These are phyloP conservation scores for Rutidosis leptorrhynchoides DNA, from an alignment of 129 eudicot species.

Conservation along the genomic window DNA sequence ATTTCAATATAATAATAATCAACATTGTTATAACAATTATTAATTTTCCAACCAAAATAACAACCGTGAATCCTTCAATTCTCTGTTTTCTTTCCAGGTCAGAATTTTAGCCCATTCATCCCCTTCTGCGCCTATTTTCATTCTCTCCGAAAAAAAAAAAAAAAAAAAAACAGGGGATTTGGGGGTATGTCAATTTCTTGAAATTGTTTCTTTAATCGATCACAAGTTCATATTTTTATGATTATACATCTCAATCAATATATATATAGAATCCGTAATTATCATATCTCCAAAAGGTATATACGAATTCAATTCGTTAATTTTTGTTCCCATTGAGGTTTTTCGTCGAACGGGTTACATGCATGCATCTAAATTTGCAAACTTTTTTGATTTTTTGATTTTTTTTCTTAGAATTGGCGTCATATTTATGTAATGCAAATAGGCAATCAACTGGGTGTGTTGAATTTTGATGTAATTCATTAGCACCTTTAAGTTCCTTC, in stretches of 20 bases:
- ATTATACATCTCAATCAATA: background rate
- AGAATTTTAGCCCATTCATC: background rate
- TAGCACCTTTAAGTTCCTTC: background rate
- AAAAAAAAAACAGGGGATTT: constrained; percentile 5
- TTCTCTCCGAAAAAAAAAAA: background rate
- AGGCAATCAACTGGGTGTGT: background rate
- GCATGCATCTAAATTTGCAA: constrained; percentile 14
- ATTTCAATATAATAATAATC: background rate
- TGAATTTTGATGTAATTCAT: background rate
- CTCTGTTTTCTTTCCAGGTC: background rate
- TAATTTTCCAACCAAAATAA: background rate
- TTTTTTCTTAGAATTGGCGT: background rate
- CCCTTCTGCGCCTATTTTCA: background rate
- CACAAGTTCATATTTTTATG: background rate
- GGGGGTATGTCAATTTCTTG: background rate
- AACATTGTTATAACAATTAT: background rate
- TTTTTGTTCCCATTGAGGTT: constrained; percentile 23
- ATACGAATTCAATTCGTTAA: background rate
- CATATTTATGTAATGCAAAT: background rate
- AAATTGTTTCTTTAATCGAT: background rate
- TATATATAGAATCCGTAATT: background rate
- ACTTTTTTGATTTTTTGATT: background rate
- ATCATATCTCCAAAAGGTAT: background rate
- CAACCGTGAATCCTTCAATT: background rate
- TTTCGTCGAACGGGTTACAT: constrained; percentile 30